Conservation (phyloP, 176 grass and related monocot species). For the Bromus sterilis region DNA sequence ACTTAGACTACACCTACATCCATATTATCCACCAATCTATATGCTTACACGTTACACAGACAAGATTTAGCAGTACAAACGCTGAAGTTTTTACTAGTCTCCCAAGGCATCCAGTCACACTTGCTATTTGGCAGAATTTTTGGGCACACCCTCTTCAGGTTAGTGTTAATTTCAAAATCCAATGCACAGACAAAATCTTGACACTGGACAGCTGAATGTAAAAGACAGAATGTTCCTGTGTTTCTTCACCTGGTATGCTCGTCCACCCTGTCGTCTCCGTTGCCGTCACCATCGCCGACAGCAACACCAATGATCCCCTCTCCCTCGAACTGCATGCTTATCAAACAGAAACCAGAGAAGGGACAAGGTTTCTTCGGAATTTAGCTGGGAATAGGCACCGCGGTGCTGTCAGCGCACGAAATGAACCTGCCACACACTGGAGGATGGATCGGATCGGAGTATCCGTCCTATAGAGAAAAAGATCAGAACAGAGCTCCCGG, state of each 20-base stretch:
- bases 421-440: neutral
- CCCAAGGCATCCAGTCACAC: neutral
- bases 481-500: neutral
- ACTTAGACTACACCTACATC: neutral
- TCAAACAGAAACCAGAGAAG: neutral
- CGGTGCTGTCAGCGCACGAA: neutral
- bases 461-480: neutral
- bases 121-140: neutral
- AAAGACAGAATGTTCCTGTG: neutral
- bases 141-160: neutral
- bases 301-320: slow-evolving; percentile 9
- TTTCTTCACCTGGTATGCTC: slow-evolving; percentile 46
- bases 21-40: neutral
- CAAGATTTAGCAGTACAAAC: neutral
- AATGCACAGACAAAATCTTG: neutral
- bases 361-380: neutral
- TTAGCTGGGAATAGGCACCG: neutral
- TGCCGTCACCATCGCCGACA: slow-evolving; percentile 5
- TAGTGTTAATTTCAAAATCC: neutral
- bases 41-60: neutral
- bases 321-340: slow-evolving; percentile 56
- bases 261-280: slow-evolving; percentile 38
- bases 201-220: neutral
- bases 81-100: neutral
- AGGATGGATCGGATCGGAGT: neutral